Evolutionary conservation across 306 rosid species (phyloP), one percentile per base, ranked within the genome.

Genomic region (Trichosanthes truncata): DNA sequence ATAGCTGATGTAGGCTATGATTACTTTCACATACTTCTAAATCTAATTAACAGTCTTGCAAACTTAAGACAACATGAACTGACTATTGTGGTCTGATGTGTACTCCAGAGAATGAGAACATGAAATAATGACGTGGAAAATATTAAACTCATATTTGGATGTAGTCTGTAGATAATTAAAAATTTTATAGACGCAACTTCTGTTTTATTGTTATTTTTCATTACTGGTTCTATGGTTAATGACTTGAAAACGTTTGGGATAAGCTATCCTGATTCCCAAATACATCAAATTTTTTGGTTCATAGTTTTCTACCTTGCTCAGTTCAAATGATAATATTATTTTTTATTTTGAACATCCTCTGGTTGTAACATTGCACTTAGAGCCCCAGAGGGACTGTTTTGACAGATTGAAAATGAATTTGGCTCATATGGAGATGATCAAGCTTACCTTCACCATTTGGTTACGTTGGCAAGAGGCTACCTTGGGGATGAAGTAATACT

Each of bases 391-490:
- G 62, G 71, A 75, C 82, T 84, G 62, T 85, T 81, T 84, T 82
- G 81, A 74, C 97, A 95, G 97, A 82, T 94, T 87, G 98, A 94
- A 85, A 94, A 94, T 78, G 98, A 94, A 85, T 94, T 51, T 82
- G 97, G 98, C 83, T 94, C 96, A 18, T 94, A 86, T 79, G 98
- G 97, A 80, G 85, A 86, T 74, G 96, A 92, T 87, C 85, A 90
- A 85, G 91, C 89, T 40, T 94, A 94, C 84, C 94, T 94, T 81
- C 91, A 83, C 78, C 96, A 88, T 81, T 85, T 94, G 75, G 91
- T 91, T 85, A 74, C 82, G 36, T 57, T 89, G 81, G 93, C 97
- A 53, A 89, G 91, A 85, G 74, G 83, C 77, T 89, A 89, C 86
- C 97, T 94, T 26, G 97, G 97, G 78, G 87, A 85, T 62, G 95